Percentiles rank a stretch among this genome's conserved stretches.
phyloP scores from a whole-genome alignment of 2,329 filamentous ascomycete species.

The Ceratocystis lukuohia region DNA sequence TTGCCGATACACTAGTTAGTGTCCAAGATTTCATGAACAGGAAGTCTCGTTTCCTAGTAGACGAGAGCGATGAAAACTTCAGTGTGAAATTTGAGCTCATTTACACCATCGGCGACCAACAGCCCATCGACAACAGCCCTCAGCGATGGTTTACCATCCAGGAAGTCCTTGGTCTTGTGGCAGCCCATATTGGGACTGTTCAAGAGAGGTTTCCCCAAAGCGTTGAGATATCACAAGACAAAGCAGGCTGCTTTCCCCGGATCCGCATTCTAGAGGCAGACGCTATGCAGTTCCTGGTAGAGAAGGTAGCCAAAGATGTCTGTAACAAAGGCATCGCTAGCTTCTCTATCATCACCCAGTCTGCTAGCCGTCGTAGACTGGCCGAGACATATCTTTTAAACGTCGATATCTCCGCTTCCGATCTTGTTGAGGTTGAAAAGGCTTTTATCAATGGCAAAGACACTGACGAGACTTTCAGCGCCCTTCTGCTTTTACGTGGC shows the following conservation, averaged over 20 bases:
- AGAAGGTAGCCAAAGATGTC: slow-evolving; percentile 29
- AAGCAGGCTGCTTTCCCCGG: slow-evolving; percentile 32
- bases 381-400: slow-evolving; percentile 35
- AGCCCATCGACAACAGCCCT: slow-evolving; percentile 37
- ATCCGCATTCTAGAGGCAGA: slow-evolving; percentile 34
- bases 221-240: slow-evolving; percentile 30
- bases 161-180: slow-evolving; percentile 35
- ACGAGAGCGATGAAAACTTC: slow-evolving; percentile 54
- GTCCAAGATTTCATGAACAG: slow-evolving; percentile 35
- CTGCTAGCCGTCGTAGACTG: slow-evolving; percentile 23
- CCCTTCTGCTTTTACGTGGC: slow-evolving; percentile 39
- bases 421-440: slow-evolving; percentile 26
- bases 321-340: slow-evolving; percentile 31
- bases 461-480: slow-evolving; percentile 23
- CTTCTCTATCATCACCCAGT: slow-evolving; percentile 32
- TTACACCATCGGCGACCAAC: slow-evolving; percentile 46
- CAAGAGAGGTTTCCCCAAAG: slow-evolving; percentile 26
- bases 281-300: slow-evolving; percentile 19
- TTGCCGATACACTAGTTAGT: slow-evolving; percentile 25
- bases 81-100: slow-evolving; percentile 47
- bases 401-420: slow-evolving; percentile 24
- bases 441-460: slow-evolving; percentile 27
- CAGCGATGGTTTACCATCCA: slow-evolving; percentile 45
- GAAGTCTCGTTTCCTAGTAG: slow-evolving; percentile 42
- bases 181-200: slow-evolving; percentile 24